Evolutionary conservation across 2,329 filamentous ascomycete genomes (phyloP).

Genomic region (Trichoderma sp.): DNA sequence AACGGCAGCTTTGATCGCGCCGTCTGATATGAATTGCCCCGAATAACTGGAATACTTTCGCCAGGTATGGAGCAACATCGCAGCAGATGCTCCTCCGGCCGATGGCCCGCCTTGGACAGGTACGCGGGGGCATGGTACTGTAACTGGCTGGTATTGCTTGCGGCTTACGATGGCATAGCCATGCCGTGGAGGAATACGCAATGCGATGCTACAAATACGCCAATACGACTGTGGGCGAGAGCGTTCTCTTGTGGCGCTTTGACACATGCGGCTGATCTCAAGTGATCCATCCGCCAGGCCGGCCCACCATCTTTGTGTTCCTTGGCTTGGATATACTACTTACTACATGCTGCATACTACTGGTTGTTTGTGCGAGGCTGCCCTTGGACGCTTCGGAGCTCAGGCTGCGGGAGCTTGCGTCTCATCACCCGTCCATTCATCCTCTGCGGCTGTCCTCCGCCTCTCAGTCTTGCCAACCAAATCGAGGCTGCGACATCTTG

Average conservation of each 20-base stretch:
- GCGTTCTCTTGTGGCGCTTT: neutral
- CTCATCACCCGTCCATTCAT: neutral
- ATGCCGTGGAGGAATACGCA: neutral
- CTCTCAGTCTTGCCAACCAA: neutral
- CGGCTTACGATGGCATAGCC: neutral
- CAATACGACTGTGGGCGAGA: neutral
- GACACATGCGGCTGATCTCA: slow-evolving; percentile 14
- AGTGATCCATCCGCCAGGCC: neutral
- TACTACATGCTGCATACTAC: neutral
- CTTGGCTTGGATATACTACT: neutral
- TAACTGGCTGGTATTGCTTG: too few relatives aligned
- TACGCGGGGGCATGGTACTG: neutral
- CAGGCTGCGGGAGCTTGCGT: neutral
- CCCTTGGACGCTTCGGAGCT: neutral
- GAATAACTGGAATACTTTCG: neutral
- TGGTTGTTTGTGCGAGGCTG: neutral
- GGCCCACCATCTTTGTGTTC: neutral
- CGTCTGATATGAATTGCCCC: slow-evolving; percentile 13
- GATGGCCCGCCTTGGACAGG: neutral
- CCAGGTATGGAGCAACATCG: neutral
- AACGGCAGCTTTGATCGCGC: slow-evolving; percentile 11
- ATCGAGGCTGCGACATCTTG: slow-evolving; percentile 8
- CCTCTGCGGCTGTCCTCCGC: neutral
- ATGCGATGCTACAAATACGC: neutral
- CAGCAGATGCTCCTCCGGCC: neutral